Evolutionary conservation across 352 stramenopile genomes (phyloP), one percentile per base, ranked within the genome.

Genomic region (Blastocystis hominis): DNA sequence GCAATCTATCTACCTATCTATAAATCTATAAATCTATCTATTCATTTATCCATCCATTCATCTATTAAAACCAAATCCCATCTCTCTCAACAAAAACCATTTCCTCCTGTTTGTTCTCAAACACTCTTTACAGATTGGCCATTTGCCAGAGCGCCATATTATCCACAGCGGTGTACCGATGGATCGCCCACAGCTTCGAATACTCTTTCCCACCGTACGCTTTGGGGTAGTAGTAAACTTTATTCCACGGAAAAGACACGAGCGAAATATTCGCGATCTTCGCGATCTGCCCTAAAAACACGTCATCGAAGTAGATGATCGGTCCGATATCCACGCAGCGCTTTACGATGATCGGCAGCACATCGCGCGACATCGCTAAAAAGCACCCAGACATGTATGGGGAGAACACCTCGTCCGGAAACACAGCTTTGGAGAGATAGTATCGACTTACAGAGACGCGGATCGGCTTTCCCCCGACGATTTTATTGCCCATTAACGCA

Each of bases 241-340:
- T 80, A n/a, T 80, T 63, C 10, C 55, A 80, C 10, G 70, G 70
- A 46, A 80, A 63, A 20, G 70, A 46, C 3, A 80, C 70, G 5
- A 80, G 42, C 17, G 38, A 61, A 63, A 80, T 80, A 44, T 64
- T 64, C 10, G 70, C 46, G 17, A 80, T 80, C 17, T 61, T 63
- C 30, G 50, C 70, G 5, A 80, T 80, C 30, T 80, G 70, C 30
- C 70, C 70, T n/a, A 80, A 62, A 63, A 80, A 80, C 2, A 80
- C 70, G 42, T 80, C 70, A 63, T 80, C 70, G 36, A 80, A 80
- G 44, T 80, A 80, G 53, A 80, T 80, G 55, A 80, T 80, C 7
- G 70, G 70, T 9, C 70, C 70, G 46, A 80, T 80, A 3, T 80
- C 24, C 42, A 61, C 70, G 38, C 70, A 80, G 15, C 24, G 70